Base-by-base conservation (phyloP, 2,329 filamentous ascomycete species). In the Akanthomyces dipterigenus region DNA sequence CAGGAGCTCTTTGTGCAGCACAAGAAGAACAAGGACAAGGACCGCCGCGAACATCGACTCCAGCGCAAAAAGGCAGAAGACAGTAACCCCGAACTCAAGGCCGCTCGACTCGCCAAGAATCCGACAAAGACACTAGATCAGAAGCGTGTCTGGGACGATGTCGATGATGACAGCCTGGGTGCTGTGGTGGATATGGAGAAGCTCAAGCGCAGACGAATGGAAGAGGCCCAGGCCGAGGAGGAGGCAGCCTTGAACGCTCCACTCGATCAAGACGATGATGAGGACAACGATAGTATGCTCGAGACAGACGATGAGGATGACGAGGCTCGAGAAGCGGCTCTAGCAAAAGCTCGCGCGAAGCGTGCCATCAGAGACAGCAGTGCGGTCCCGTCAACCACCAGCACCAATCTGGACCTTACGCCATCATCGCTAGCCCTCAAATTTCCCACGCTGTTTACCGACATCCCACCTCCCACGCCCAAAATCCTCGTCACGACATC, bases 401-500 rank as follows among this genome's bases (percentile, higher is more conserved):
- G 82, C 64, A 87, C 84, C 34, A 87, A 86, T 46, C 79, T 88
- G 64, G 85, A 88, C 67, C 75, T 87, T 51, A 86, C 85, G 9
- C 85, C 85, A 1, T 76, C 83, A 31, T 83, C 82, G 8, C 77
- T 88, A 42, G 76, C 83, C 16, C 76, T 80, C 65, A 86, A 87
- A 69, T 88, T 88, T 68, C 84, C 85, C 31, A 78, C 80, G 1
- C 80, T 88, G 40, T 88, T 88, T 70, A 78, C 77, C 63, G 83
- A 86, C 55, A 73, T 81, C 67, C 84, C 80, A 38, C 84, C 80
- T 53, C 82, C 79, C 61, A 75, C 76, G 63, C 93, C 95, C 56
- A 96, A 97, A 76, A 87, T 98, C 65, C 86, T 99, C 43, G 84
- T 99, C 70, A 99, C 95, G 0, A 98, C 95, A 8, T 90, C 87